These are phyloP conservation scores for Wolfiporia cocos DNA, from an alignment of 1,284 basidiomycete genomes.

Conservation along the genomic window DNA sequence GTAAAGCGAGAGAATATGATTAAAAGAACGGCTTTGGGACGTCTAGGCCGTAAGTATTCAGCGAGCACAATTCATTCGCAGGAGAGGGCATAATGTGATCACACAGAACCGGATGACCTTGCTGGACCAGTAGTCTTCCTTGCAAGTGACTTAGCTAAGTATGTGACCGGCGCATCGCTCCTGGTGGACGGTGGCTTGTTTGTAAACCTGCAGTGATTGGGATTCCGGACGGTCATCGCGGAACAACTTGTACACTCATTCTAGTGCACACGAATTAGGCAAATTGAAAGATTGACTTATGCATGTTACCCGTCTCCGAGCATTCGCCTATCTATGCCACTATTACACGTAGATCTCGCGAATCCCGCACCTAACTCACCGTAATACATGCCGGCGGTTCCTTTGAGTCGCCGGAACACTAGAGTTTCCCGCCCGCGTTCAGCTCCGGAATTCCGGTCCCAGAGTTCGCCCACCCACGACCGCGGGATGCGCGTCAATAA, in stretches of 20 bases:
- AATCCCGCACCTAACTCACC: too few relatives aligned
- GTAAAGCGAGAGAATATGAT: constrained; percentile 63
- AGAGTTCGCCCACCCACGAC: constrained; percentile 39
- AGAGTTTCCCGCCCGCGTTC: too few relatives aligned
- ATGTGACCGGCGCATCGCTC: constrained; percentile 65
- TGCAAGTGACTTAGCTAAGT: constrained; percentile 69
- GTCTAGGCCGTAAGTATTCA: constrained; percentile 51
- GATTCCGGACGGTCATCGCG: not conserved
- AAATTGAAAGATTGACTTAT: too few relatives aligned
- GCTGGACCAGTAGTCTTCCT: constrained; percentile 77
- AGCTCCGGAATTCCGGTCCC: constrained; percentile 19
- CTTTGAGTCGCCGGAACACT: too few relatives aligned
- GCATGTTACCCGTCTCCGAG: too few relatives aligned
- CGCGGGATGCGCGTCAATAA: constrained; percentile 50
- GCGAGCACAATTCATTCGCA: not conserved
- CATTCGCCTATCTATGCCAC: too few relatives aligned
- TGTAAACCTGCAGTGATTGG: constrained; percentile 70
- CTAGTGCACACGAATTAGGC: not conserved
- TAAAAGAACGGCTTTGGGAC: constrained; percentile 59
- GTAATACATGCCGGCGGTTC: too few relatives aligned
- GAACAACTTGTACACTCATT: not conserved
- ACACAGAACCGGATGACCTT: constrained; percentile 63
- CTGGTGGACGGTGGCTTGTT: constrained; percentile 77
- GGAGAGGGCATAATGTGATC: not conserved
- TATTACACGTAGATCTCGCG: too few relatives aligned